Base-by-base conservation (phyloP, 495 filamentous ascomycete species). In the Choiromyces venosus region DNA sequence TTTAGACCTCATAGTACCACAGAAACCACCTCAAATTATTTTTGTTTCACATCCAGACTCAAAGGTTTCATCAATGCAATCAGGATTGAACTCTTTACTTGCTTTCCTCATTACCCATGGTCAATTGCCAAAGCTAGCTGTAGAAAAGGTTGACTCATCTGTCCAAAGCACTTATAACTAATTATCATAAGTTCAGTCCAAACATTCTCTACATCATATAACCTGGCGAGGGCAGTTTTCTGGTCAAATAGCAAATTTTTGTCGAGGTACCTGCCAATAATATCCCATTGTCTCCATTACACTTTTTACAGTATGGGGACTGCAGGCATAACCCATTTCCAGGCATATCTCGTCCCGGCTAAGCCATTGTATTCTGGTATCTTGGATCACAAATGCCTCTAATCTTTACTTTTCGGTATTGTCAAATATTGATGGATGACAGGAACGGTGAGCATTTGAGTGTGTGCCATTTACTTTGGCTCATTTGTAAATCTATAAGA, bases 131-230 rank as follows among this genome's bases (percentile, higher is more conserved):
- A 73, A 73, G 1, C 37, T 36, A 6, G 29, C 29, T 3, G 71
- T 73, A 10, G 19, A 37, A 16, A 71, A 70, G 8, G 37, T 70
- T 14, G 67, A 73, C 69, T 73, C 71, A n/a, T 73, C 36, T 12
- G 67, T 73, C 67, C 71, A 73, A 40, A 71, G 6, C 19, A 72
- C 52, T 6, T 40, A 2, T 8, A 29, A 19, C 66, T 65, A 73
- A 18, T 73, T 14, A 19, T 71, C 66, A 29, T 44, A 38, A 35
- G 18, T 21, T 36, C 66, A 73, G 37, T 38, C 0, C 0, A 71
- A 14, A 4, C 35, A 4, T 14, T 46, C 12, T 6, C n/a, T 0
- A 73, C 33, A 42, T 29, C 33, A 71, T 29, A 33, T 6, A 25
- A 71, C 19, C 4, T 18, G 69, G 4, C 36, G 25, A 3, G 0